A percentile compares a stretch with the other conserved stretches of the same genome.
These are phyloP conservation scores for sorghum (Sorghum bicolor) DNA, from an alignment of 176 grass and related monocot species.

Conservation along the genomic window Sorghum_bicolor_NCBIv3 NC_012879.2:58834001-58834500, in stretches of 20 bases:
- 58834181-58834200: constrained; percentile 79
- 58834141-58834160: constrained; percentile 33
- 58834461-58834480: constrained; percentile 64
- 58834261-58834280: constrained; percentile 87
- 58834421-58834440: not conserved
- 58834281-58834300: constrained; percentile 66
- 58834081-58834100: constrained; percentile 29
- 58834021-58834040: constrained; percentile 89
- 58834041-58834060: constrained; percentile 88
- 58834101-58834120: constrained; percentile 1
- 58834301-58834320: constrained; percentile 63
- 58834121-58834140: not conserved
- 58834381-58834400: not conserved
- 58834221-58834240: constrained; percentile 35
- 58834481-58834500: constrained; percentile 97
- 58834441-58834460: not conserved
- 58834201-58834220: constrained; percentile 77
- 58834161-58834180: constrained; percentile 79
- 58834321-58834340: constrained; percentile 72
- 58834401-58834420: constrained; percentile 13
- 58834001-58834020: constrained; percentile 94
- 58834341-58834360: constrained; percentile 92
- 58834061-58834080: constrained; percentile 83
- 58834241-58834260: constrained; percentile 41
- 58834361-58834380: constrained; percentile 78